Evolutionary conservation across 139 green algal species (phyloP), one percentile per base, ranked within the genome.

Genomic region (Dunaliella primolecta): DNA sequence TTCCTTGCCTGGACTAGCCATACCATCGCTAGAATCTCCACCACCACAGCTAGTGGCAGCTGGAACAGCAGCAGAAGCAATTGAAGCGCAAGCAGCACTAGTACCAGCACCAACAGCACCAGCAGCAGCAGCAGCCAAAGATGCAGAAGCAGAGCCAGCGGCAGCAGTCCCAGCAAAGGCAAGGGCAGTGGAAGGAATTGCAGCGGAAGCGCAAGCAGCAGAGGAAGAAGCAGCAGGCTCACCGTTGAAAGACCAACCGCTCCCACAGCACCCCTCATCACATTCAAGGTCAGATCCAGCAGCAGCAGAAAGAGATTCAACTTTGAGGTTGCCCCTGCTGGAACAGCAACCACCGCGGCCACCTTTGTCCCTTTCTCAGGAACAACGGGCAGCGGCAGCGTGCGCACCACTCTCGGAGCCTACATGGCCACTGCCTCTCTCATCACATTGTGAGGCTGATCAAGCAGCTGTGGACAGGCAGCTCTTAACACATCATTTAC

Each of bases 71-170:
- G 71, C 21, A 77, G 71, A 31, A 77, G 71, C 71, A 77, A 21
- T 21, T 7, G 71, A 11, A 77, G 71, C 15, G 3, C 27, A 11
- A 32, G 71, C 21, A 77, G 71, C 71, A 77, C 11, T 32, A 46
- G 24, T n/a, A 46, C 23, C 30, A 81, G 76, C 76, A 81, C 23
- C 76, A 81, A n/a, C 76, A 81, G 76, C 76, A 55, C 27, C 38
- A 46, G 3, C 76, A 29, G n/a, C 27, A 30, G 31, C 30, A n/a
- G 23, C 23, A 15, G 7, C 2, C 76, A 46, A 55, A 81, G 2
- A 46, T 46, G 76, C 76, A 55, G 33, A 38, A 3, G 30, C 76
- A 23, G 31, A 46, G 76, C 2, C 78, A 33, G 33, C 78, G 32
- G 36, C 31, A 33, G 33, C 34, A 32, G 1, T 30, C 34, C 78